Conservation (phyloP, 371 early-diverging fungal species). For the Funneliformis caledonium region DNA sequence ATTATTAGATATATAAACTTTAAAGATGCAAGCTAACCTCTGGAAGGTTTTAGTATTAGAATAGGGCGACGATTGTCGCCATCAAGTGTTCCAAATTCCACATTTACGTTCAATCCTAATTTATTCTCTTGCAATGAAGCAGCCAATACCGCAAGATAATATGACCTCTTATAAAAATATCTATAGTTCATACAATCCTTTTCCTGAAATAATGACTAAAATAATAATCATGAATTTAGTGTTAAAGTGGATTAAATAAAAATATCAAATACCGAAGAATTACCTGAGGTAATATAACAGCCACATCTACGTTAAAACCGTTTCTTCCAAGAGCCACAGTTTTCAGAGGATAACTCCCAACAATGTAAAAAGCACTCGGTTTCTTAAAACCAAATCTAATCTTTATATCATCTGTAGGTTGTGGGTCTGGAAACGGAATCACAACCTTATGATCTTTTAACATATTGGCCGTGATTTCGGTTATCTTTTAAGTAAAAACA, state of each 20-base stretch:
- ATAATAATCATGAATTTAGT: neutral
- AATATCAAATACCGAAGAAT: neutral
- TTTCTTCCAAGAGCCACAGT: conserved; percentile 65
- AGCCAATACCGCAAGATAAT: conserved; percentile 79
- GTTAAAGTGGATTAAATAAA: neutral
- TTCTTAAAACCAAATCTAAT: conserved; percentile 78
- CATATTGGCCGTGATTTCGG: conserved; percentile 53
- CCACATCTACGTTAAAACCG: conserved; percentile 85
- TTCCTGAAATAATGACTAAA: conserved; percentile 76
- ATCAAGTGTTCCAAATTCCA: conserved; percentile 65
- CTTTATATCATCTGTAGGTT: conserved; percentile 68
- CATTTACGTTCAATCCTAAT: conserved; percentile 59
- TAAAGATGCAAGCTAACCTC: conserved; percentile 47
- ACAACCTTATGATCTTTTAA: conserved; percentile 53
- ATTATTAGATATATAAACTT: neutral
- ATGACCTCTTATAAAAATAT: conserved; percentile 95
- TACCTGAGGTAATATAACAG: conserved; percentile 90
- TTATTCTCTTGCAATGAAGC: conserved; percentile 57
- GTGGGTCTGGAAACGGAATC: conserved; percentile 79
- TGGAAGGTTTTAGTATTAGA: conserved; percentile 64
- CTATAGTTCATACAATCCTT: conserved; percentile 93
- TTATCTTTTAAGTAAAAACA: conserved; percentile 45
- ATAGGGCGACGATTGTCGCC: conserved; percentile 81
- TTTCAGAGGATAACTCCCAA: conserved; percentile 90
- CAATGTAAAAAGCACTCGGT: conserved; percentile 79